phyloP scores from a whole-genome alignment of 2,329 filamentous ascomycete genomes.

The Alternaria hordeiaustralica region DNA sequence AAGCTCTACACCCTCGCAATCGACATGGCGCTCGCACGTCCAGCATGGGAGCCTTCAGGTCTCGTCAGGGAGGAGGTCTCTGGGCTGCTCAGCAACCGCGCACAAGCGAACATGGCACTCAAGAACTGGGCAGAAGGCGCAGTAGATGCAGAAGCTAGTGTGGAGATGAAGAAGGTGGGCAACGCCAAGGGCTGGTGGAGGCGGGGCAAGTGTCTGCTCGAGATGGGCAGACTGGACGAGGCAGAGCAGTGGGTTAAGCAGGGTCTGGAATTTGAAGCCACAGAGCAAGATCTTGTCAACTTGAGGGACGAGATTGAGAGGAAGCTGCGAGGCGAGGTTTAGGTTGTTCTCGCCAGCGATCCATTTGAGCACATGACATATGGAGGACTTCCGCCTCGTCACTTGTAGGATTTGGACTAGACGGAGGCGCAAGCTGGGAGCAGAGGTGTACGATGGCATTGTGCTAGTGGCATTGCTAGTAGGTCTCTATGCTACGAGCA shows the following conservation, averaged over 20 bases:
- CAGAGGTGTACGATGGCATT: neutral
- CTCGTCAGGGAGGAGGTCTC: conserved; percentile 85
- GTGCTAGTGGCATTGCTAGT: neutral
- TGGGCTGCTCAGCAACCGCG: conserved; percentile 81
- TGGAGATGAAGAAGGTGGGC: conserved; percentile 83
- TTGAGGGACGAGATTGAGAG: conserved; percentile 55
- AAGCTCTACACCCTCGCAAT: conserved; percentile 85
- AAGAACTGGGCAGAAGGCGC: conserved; percentile 83
- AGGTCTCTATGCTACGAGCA: neutral
- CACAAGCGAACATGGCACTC: conserved; percentile 86
- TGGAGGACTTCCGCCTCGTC: neutral
- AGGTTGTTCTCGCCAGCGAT: neutral
- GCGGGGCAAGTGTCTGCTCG: conserved; percentile 79
- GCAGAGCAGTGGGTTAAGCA: conserved; percentile 77
- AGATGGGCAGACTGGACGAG: conserved; percentile 90
- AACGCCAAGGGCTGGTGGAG: conserved; percentile 98
- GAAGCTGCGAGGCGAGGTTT: conserved; percentile 40
- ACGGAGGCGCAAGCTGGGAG: neutral
- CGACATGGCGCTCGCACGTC: conserved; percentile 83
- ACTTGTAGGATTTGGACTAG: neutral
- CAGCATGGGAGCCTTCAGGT: conserved; percentile 84
- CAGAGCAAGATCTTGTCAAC: conserved; percentile 49
- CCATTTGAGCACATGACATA: neutral
- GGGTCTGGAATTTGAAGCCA: conserved; percentile 83
- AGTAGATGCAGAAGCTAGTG: conserved; percentile 86